A percentile compares a stretch with the other conserved stretches of the same genome.
phyloP scores from a whole-genome alignment of 2,329 filamentous ascomycete genomes.

The Neonectria faginata region DNA sequence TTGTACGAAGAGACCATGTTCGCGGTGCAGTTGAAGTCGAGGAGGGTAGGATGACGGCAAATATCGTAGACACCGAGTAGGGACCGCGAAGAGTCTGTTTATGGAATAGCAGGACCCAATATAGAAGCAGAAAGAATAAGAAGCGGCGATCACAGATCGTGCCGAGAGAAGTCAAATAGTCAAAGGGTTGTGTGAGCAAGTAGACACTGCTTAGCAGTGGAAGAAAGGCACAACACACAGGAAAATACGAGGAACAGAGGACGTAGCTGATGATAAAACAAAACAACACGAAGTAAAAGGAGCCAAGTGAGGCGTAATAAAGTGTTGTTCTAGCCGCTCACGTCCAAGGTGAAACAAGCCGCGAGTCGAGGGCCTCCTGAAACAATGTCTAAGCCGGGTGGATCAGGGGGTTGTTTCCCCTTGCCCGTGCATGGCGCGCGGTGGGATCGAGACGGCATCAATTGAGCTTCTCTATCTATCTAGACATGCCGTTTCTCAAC shows the following conservation, averaged over 20 bases:
- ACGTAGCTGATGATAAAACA: neutral
- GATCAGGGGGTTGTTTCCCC: slow-evolving; percentile 1
- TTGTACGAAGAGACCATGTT: slow-evolving; percentile 50
- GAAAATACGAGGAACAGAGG: neutral
- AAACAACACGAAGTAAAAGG: neutral
- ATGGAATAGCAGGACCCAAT: neutral
- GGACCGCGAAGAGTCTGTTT: too few species aligned
- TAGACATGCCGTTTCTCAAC: neutral
- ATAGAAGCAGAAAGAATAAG: slow-evolving; percentile 1
- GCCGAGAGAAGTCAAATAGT: neutral
- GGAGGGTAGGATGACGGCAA: neutral
- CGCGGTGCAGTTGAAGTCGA: neutral
- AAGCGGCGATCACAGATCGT: slow-evolving; percentile 25
- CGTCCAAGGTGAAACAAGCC: slow-evolving; percentile 12
- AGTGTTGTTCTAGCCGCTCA: slow-evolving; percentile 4
- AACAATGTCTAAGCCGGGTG: slow-evolving; percentile 1
- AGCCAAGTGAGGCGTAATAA: neutral
- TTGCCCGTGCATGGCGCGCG: slow-evolving; percentile 7
- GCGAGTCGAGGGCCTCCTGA: neutral
- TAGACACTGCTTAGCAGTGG: slow-evolving; percentile 8
- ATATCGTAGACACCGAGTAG: neutral
- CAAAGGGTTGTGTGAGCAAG: neutral
- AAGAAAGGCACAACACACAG: slow-evolving; percentile 3
- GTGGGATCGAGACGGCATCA: neutral
- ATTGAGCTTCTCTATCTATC: neutral